Evolutionary conservation across 129 eudicot species (phyloP), one percentile per base, ranked within the genome.

Genomic region (sunflower (Helianthus annuus)): DNA sequence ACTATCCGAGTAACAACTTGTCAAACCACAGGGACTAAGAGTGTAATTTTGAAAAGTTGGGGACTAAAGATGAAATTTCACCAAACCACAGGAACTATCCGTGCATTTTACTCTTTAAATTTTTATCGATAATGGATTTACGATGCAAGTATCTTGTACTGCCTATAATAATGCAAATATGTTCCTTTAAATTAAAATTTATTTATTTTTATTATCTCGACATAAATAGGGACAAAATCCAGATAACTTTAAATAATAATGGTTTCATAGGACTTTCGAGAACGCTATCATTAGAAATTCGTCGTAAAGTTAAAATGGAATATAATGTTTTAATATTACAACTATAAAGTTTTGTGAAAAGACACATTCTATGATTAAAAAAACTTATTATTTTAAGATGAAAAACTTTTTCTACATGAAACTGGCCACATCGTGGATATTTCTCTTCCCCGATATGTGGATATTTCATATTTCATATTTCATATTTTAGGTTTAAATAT

Each of bases 321-420:
- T 57, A 57, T 57, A 22, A 57, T 24, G 39, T 24, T 32, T 1
- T 22, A 24, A 57, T 57, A 57, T 57, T 22, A 57, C 63, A 57
- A 57, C 63, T 57, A 57, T 9, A 57, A 57, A 29, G 7, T 24
- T 24, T 22, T 10, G n/a, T 57, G 39, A 57, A 57, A 24, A 9
- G 63, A 57, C 63, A 57, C 39, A 24, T 57, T 57, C 3, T 57
- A 24, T 57, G 38, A 57, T 57, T 57, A 57, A 24, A 24, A 22
- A 10, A 4, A 57, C 38, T 57, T 57, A 10, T 57, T 57, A 34
- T 11, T 24, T 24, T 22, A 57, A 24, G 7, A 4, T 3, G 7
- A 9, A 9, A 10, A 24, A 57, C 34, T 55, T 57, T 57, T 24
- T 24, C 39, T 24, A 22, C 39, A 57, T 19, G 13, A 16, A 55